phyloP scores from a whole-genome alignment of 2,329 filamentous ascomycete species.

The Ustulina deusta region DNA sequence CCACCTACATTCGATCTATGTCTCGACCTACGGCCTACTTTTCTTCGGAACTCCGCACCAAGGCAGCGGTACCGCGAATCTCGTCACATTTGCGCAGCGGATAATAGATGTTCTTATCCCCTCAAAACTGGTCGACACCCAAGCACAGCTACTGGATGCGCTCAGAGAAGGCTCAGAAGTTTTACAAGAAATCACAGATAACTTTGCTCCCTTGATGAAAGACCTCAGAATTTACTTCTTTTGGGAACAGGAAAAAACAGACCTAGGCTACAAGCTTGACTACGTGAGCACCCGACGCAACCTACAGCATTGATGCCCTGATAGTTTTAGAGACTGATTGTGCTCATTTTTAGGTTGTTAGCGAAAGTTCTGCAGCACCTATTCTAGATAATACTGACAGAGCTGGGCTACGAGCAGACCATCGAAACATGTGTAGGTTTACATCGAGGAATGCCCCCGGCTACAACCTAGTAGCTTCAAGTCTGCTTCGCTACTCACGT shows the following conservation, averaged over 20 bases:
- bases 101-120: slow-evolving; percentile 27
- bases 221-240: slow-evolving; percentile 34
- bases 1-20: slow-evolving; percentile 31
- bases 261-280: slow-evolving; percentile 28
- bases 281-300: slow-evolving; percentile 15
- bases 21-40: slow-evolving; percentile 33
- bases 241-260: slow-evolving; percentile 35
- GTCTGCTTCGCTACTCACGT: slow-evolving; percentile 31
- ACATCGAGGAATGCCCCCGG: slow-evolving; percentile 27
- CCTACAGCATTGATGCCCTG: not conserved
- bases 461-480: slow-evolving; percentile 30
- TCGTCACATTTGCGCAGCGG: slow-evolving; percentile 28
- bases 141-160: slow-evolving; percentile 31
- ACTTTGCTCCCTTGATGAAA: slow-evolving; percentile 35
- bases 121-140: slow-evolving; percentile 33
- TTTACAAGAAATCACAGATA: slow-evolving; percentile 35
- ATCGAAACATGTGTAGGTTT: slow-evolving; percentile 36
- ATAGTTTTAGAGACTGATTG: not conserved
- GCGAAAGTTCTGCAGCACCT: slow-evolving; percentile 33
- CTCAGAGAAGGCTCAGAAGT: slow-evolving; percentile 31
- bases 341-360: slow-evolving; percentile 10
- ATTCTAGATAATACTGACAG: slow-evolving; percentile 38
- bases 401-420: slow-evolving; percentile 28
- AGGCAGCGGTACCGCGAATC: slow-evolving; percentile 23
- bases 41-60: slow-evolving; percentile 36